phyloP scores from a whole-genome alignment of 768 basidiomycete species.

The Leccinum ochraceum region DNA sequence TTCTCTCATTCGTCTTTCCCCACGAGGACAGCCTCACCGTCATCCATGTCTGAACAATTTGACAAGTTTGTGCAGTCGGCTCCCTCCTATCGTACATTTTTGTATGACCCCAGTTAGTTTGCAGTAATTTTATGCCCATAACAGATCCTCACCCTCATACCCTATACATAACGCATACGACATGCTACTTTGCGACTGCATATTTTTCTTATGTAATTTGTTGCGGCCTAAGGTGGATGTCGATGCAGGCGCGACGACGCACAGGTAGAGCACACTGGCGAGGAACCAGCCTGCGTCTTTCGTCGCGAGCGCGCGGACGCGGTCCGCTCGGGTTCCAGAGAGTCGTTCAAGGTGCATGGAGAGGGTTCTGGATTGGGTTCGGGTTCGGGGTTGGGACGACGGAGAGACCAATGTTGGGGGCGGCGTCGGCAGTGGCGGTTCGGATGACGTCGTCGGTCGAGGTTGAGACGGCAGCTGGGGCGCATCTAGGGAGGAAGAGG shows the following conservation, averaged over 20 bases:
- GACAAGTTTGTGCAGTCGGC: no score
- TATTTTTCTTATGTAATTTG: no score
- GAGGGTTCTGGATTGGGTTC: not conserved
- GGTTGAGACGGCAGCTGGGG: not conserved
- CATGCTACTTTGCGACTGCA: no score
- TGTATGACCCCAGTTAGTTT: no score
- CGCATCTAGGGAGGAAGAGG: not conserved
- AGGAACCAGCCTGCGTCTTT: constrained; percentile 33
- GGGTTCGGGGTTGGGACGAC: not conserved
- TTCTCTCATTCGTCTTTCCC: no score
- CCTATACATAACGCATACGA: no score
- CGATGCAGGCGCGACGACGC: constrained; percentile 10
- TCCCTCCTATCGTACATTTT: no score
- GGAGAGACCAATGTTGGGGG: not conserved
- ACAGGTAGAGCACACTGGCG: constrained; percentile 26
- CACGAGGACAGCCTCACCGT: no score
- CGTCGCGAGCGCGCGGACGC: constrained; percentile 20
- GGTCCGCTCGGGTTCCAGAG: constrained; percentile 11
- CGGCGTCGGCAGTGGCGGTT: not conserved
- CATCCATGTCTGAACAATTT: no score
- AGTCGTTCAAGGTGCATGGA: constrained; percentile 12
- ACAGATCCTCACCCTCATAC: no score
- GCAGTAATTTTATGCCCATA: no score
- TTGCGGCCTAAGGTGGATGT: no score
- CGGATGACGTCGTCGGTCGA: not conserved